These are phyloP conservation scores for Ceratobasidium sp. DNA, from an alignment of 1,284 basidiomycete species.

Conservation along the genomic window DNA sequence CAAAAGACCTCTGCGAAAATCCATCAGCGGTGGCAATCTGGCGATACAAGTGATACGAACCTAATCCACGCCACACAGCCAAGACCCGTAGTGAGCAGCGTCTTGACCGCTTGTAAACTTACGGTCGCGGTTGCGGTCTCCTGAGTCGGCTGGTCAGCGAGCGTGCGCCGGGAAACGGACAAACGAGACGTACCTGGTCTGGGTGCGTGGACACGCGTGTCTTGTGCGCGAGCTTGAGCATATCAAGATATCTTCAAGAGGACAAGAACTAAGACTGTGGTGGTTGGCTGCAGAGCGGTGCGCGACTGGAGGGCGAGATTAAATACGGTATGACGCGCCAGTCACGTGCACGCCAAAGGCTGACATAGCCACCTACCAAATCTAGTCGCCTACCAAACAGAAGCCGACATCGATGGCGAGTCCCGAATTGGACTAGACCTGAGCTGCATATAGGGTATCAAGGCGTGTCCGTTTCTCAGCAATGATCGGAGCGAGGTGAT, in stretches of 20 bases:
- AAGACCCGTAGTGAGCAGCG: constrained; percentile 47
- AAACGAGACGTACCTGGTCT: constrained; percentile 15
- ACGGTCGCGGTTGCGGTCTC: constrained; percentile 42
- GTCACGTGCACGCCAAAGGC: constrained; percentile 4
- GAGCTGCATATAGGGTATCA: background rate
- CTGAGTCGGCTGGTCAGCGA: background rate
- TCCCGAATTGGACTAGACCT: background rate
- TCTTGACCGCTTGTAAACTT: constrained; percentile 32
- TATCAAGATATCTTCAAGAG: constrained; percentile 20
- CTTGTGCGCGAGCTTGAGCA: background rate
- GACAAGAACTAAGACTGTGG: constrained; percentile 14
- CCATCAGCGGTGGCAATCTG: background rate
- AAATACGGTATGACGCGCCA: constrained; percentile 8
- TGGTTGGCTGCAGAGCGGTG: background rate
- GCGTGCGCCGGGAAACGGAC: background rate
- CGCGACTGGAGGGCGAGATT: background rate
- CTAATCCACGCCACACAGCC: constrained; percentile 49
- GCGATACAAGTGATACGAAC: constrained; percentile 31
- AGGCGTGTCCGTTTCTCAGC: constrained; percentile 1
- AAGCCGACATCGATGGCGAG: background rate
- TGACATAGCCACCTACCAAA: background rate
- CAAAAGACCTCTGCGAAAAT: constrained; percentile 47
- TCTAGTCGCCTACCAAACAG: background rate
- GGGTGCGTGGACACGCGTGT: background rate
- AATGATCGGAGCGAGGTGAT: background rate